Base-by-base conservation (phyloP, 2,329 filamentous ascomycete genomes). In the Paraphoma sp. region DNA sequence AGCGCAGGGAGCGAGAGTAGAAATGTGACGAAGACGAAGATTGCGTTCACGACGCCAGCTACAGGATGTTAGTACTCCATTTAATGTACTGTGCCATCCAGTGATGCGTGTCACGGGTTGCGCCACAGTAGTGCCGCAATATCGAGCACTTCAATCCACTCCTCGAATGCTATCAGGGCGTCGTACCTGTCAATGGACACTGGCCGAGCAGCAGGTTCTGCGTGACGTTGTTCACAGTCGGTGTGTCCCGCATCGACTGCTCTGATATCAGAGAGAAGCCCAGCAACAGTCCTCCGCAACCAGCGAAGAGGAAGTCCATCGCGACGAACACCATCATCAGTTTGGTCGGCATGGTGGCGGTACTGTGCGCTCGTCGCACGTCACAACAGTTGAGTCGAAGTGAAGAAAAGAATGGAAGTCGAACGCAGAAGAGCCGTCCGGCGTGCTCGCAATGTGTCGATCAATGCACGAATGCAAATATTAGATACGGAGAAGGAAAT, bases 21-120 rank as follows among this genome's bases (percentile, higher is more conserved):
- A 76, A 92, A 92, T 23, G 88, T 87, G 66, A 86, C 70, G 75
- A 94, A 87, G 72, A 93, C 85, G 69, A 93, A 81, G 68, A 88
- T 82, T 59, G 88, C 85, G 75, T 93, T 93, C 70, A 83, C 87
- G 61, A 93, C 86, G 56, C 87, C 89, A 50, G 87, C 90, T 85
- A 53, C 49, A 55, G 45, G 33, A 38, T 63, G 66, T 70, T 60
- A 71, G 67, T 69, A 48, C 55, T 44, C 53, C 47, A 23, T 38
- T 43, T 58, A 31, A 38, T 31, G 30, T 14, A 38, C 14, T 46
- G 17, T 53, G 50, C 31, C 23, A 30, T 44, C 45, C 30, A 57
- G 48, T 45, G 33, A 38, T 30, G 53, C 36, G 61, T 68, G 54
- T 52, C 46, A 68, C 67, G 47, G 45, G 28, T 45, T 6, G 51